Evolutionary conservation across 148 eudicot species (phyloP).

Genomic region (Vaccinium myrtillus): DNA sequence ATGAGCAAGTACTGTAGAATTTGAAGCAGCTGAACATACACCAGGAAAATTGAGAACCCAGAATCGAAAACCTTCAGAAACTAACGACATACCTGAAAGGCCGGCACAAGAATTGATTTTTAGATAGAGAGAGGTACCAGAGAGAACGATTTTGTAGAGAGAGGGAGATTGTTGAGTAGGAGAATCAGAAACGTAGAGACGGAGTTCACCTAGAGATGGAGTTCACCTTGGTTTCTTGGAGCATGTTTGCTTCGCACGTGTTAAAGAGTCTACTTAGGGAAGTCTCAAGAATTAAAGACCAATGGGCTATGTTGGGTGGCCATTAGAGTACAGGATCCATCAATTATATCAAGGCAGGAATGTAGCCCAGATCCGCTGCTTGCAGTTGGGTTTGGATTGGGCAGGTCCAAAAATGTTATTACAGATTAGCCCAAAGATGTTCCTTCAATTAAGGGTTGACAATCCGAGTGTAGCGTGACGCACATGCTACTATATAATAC

Average conservation of each 20-base stretch:
- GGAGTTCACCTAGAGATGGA: not conserved
- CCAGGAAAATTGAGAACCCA: constrained; percentile 7
- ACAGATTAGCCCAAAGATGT: not conserved
- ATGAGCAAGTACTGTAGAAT: not conserved
- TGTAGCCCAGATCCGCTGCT: not conserved
- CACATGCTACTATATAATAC: too few relatives aligned
- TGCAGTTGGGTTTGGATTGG: not conserved
- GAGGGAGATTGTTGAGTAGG: not conserved
- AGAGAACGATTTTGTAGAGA: not conserved
- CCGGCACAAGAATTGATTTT: not conserved
- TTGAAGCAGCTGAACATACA: constrained; percentile 4
- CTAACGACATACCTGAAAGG: not conserved
- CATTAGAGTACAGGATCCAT: not conserved
- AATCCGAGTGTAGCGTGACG: too few relatives aligned
- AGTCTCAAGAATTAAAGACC: not conserved
- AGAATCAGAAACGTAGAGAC: not conserved
- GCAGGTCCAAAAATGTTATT: not conserved
- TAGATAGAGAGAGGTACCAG: not conserved
- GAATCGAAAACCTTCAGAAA: constrained; percentile 1
- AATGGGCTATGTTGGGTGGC: not conserved
- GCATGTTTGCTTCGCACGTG: constrained; percentile 16
- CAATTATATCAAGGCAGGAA: not conserved
- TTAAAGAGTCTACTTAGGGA: not conserved
- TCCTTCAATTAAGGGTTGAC: too few relatives aligned
- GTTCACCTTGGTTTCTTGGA: constrained; percentile 4